Evolutionary conservation across 306 rosid genomes (phyloP).

Genomic region (Vigna unguiculata): DNA sequence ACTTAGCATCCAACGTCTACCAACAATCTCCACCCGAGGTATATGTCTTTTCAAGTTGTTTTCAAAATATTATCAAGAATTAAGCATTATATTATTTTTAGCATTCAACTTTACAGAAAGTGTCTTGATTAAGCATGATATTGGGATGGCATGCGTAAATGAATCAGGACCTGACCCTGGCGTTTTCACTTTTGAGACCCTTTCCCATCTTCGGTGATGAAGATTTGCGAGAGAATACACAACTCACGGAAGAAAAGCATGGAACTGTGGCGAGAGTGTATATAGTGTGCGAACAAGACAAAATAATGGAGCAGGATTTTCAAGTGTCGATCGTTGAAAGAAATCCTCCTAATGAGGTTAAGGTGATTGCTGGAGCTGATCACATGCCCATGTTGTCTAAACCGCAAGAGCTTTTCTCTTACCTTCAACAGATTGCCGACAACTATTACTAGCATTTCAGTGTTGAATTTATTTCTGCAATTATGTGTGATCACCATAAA

Average conservation of each 20-base stretch:
- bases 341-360: too few relatives aligned
- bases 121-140: too few relatives aligned
- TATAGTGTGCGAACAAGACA: constrained; percentile 52
- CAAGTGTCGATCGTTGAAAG: constrained; percentile 40
- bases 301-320: not conserved
- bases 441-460: constrained; percentile 24
- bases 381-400: constrained; percentile 66
- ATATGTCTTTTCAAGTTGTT: not conserved
- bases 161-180: not conserved
- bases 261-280: not conserved
- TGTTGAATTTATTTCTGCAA: too few relatives aligned
- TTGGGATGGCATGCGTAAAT: not conserved
- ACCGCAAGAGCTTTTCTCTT: constrained; percentile 41
- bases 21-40: constrained; percentile 57
- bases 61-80: too few relatives aligned
- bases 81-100: too few relatives aligned
- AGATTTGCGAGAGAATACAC: not conserved
- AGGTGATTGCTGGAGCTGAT: constrained; percentile 40
- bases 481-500: too few relatives aligned
- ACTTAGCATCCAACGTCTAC: constrained; percentile 41
- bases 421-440: constrained; percentile 46
- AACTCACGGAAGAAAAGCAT: not conserved
- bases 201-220: not conserved
- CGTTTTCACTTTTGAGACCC: not conserved
- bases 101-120: too few relatives aligned